Evolutionary conservation across 192 early-diverging fungal genomes (phyloP), one percentile per base, ranked within the genome.

Genomic region (Coemansia sp.): DNA sequence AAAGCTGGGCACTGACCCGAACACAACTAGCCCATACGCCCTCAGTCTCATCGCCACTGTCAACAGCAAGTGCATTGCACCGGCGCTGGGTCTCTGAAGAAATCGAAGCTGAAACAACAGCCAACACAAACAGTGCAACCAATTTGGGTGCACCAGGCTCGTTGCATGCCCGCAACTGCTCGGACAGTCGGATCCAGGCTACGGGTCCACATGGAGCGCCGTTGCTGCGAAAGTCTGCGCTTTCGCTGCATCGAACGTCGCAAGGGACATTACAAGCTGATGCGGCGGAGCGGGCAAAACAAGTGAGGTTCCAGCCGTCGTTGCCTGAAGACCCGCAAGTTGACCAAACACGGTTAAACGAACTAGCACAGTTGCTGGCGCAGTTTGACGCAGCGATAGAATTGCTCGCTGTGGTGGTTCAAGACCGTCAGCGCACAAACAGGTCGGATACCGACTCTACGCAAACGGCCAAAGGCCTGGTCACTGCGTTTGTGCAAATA

Each of bases 11-110:
- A 12, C 54, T 57, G 0, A 67, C 65, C 8, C 65, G 70, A 26
- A 48, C 61, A n/a, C 70, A 62, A 37, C 64, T 72, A 55, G 67
- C 70, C 3, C 74, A 72, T n/a, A 47, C 55, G 52, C 79, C 69
- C 7, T 59, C 59, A 8, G 67, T 72, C 14, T 69, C 67, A 7
- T 75, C 79, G 51, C 74, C 79, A 51, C 64, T 75, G 57, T 55
- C 72, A 3, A 39, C 59, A 4, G 65, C 65, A 7, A 69, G 60
- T 41, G n/a, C 61, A 17, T 39, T 26, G 62, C 72, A 50, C 53
- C 69, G 78, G 17, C 72, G 78, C 59, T 81, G 78, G 78, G 73
- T 68, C 6, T 75, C 72, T 1, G 69, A 75, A 41, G 72, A 81
- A 25, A 53, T 81, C 21, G 72, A 75, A 43, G 60, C 48, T 54